Percentiles rank a stretch among this genome's conserved stretches.
Conservation (phyloP, 176 grass and related monocot genomes). For the Miscanthus lutarioriparius region DNA sequence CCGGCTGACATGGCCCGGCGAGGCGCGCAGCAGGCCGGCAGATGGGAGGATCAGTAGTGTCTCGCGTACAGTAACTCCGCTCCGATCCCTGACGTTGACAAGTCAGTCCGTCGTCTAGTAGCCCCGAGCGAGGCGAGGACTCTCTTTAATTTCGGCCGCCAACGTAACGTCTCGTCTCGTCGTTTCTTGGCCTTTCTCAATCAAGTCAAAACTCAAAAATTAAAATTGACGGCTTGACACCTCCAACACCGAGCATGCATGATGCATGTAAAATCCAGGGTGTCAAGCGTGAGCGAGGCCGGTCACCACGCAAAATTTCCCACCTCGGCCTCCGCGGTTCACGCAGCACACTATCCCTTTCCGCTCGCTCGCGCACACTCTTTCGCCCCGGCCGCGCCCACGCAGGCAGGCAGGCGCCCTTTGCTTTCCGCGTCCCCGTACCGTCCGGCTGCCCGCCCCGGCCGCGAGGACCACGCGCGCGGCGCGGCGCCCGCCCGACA, state of each 20-base stretch:
- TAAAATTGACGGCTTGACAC: too few relatives aligned
- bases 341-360: background rate
- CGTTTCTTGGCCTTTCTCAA: too few relatives aligned
- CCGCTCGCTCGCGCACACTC: too few relatives aligned
- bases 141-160: too few relatives aligned
- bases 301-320: too few relatives aligned
- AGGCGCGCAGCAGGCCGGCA: background rate
- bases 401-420: background rate
- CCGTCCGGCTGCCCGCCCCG: background rate
- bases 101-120: background rate
- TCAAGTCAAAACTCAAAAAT: too few relatives aligned
- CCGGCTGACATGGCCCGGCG: slow-evolving; percentile 20
- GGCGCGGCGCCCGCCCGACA: background rate
- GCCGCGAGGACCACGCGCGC: background rate
- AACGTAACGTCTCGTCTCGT: too few relatives aligned
- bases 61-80: background rate
- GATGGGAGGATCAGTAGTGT: slow-evolving; percentile 37
- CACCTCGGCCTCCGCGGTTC: background rate
- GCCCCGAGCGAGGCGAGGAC: too few relatives aligned
- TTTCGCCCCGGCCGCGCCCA: background rate
- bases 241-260: too few relatives aligned
- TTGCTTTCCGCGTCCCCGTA: slow-evolving; percentile 5
- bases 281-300: too few relatives aligned
- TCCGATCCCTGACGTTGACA: slow-evolving; percentile 43
- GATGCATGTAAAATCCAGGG: too few relatives aligned